Conservation (phyloP, 192 early-diverging fungal genomes). For the Umbelopsis isabellina region DNA sequence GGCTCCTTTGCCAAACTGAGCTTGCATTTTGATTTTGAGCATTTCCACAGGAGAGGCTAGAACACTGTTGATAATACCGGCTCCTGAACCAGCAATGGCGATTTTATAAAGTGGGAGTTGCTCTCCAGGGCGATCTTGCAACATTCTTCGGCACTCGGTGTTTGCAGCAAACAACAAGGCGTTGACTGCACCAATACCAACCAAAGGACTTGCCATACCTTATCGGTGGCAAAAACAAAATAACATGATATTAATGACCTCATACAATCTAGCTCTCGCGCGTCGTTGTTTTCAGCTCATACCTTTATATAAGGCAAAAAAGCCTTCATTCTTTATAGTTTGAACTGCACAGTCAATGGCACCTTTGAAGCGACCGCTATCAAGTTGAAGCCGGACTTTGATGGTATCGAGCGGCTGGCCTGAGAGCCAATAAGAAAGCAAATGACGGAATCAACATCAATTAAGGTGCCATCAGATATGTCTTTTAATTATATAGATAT, state of each 20-base stretch:
- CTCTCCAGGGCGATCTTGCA: slow-evolving; percentile 50
- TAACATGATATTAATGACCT: no score
- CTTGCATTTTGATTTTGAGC: slow-evolving; percentile 92
- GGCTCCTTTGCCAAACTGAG: slow-evolving; percentile 69
- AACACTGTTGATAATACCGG: slow-evolving; percentile 81
- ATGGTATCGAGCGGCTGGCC: slow-evolving; percentile 89
- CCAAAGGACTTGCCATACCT: slow-evolving; percentile 80
- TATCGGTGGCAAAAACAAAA: neutral
- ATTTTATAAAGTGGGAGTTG: slow-evolving; percentile 68
- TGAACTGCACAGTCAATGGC: slow-evolving; percentile 82
- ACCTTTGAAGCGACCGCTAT: slow-evolving; percentile 65
- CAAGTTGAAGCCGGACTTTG: slow-evolving; percentile 79
- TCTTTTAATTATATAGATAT: neutral
- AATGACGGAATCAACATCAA: slow-evolving; percentile 20
- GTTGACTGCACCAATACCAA: slow-evolving; percentile 85
- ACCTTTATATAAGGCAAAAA: slow-evolving; percentile 83
- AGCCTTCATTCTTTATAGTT: slow-evolving; percentile 80
- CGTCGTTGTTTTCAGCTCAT: slow-evolving; percentile 2
- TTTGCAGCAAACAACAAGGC: slow-evolving; percentile 86
- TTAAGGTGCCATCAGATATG: neutral
- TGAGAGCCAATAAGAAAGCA: slow-evolving; percentile 12
- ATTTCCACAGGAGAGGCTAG: slow-evolving; percentile 93
- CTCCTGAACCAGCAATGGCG: slow-evolving; percentile 85
- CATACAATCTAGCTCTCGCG: neutral
- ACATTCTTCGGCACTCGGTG: slow-evolving; percentile 60